Evolutionary conservation across 306 rosid species (phyloP).

Genomic region (Delonix regia): DNA sequence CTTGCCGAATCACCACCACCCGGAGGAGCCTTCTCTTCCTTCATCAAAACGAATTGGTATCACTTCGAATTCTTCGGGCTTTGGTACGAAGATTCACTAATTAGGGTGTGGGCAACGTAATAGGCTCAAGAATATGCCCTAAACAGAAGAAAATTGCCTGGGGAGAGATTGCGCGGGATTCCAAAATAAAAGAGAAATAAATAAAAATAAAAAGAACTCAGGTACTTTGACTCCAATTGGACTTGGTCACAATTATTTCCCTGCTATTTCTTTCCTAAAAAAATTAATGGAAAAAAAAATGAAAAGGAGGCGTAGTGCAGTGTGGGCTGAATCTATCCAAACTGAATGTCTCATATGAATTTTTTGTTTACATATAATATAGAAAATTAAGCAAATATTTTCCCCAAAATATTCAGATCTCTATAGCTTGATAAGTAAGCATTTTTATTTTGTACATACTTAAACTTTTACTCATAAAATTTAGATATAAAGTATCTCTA

Average conservation of each 20-base stretch:
- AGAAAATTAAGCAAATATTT: background rate
- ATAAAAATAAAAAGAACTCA: constrained; percentile 30
- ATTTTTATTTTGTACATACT: too few species aligned
- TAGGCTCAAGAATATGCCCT: constrained; percentile 48
- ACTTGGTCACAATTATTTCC: constrained; percentile 38
- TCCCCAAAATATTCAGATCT: background rate
- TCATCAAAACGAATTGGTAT: constrained; percentile 45
- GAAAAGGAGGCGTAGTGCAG: constrained; percentile 33
- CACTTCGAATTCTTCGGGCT: constrained; percentile 33
- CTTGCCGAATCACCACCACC: constrained; percentile 51
- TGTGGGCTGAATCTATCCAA: constrained; percentile 47
- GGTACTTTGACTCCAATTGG: constrained; percentile 35
- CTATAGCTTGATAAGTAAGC: too few species aligned
- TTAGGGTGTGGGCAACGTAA: constrained; percentile 40
- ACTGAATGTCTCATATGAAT: background rate
- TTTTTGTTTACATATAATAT: background rate
- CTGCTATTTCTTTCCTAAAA: constrained; percentile 43
- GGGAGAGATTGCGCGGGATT: constrained; percentile 55
- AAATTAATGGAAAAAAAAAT: constrained; percentile 28
- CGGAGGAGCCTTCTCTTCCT: constrained; percentile 47
- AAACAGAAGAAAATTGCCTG: constrained; percentile 28
- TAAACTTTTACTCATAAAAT: too few species aligned
- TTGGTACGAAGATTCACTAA: constrained; percentile 41
- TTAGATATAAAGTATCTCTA: too few species aligned
- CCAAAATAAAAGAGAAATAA: constrained; percentile 11